Percentiles rank a stretch among this genome's conserved stretches.
Evolutionary conservation across 1,284 basidiomycete species (phyloP).

Genomic region (Thecaphora frezii): DNA sequence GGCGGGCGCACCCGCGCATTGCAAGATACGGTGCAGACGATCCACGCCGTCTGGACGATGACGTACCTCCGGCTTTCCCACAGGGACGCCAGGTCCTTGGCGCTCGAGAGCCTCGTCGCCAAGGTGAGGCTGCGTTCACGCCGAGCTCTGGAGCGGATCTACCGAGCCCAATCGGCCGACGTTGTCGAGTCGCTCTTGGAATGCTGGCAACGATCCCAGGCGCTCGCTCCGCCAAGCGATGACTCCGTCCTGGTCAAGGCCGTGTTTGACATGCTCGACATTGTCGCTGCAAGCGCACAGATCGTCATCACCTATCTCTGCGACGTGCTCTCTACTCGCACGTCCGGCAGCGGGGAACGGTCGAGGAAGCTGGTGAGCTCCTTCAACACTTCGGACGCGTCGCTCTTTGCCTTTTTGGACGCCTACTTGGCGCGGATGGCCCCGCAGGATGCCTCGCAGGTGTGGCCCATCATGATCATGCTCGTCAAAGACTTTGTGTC

Average conservation of each 20-base stretch:
- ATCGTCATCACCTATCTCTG: conserved; percentile 86
- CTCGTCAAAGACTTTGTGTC: conserved; percentile 77
- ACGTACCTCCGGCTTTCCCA: conserved; percentile 9
- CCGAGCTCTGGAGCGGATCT: conserved; percentile 73
- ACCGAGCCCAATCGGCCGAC: conserved; percentile 75
- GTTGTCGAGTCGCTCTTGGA: conserved; percentile 79
- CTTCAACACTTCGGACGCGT: conserved; percentile 13
- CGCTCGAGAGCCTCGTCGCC: conserved; percentile 21
- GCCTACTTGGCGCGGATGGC: conserved; percentile 82
- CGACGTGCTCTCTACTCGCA: conserved; percentile 63
- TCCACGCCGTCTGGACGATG: conserved; percentile 38
- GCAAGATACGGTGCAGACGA: conserved; percentile 23
- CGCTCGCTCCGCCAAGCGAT: neutral
- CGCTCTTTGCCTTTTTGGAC: conserved; percentile 81
- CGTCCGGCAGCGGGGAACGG: conserved; percentile 62
- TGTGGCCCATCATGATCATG: conserved; percentile 73
- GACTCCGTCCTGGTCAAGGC: conserved; percentile 3
- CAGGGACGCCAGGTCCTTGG: conserved; percentile 26
- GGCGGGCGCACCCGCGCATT: conserved; percentile 12
- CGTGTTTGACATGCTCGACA: conserved; percentile 79
- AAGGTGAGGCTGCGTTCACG: conserved; percentile 26
- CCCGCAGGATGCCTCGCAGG: conserved; percentile 83
- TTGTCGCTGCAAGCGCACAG: conserved; percentile 81
- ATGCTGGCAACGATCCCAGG: conserved; percentile 66
- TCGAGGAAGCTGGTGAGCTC: conserved; percentile 6